These are phyloP conservation scores for Oryza glumipatula DNA, from an alignment of 176 grass and related monocot species.

Conservation along the genomic window DNA sequence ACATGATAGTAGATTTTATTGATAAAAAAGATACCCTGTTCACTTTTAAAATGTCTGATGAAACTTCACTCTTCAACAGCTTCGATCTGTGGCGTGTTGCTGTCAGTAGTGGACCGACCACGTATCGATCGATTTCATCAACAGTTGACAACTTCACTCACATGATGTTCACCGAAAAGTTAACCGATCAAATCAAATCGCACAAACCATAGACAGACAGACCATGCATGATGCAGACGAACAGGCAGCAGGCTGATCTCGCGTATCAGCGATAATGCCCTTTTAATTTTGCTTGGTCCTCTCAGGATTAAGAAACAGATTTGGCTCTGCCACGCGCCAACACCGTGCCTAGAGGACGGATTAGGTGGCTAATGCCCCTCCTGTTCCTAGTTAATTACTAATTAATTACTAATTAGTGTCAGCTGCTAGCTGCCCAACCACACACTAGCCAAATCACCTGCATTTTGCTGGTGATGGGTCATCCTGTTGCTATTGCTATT, in stretches of 20 bases:
- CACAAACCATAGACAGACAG: conserved; percentile 12
- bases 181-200: conserved; percentile 12
- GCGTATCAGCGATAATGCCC: background rate
- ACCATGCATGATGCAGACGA: background rate
- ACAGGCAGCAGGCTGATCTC: background rate
- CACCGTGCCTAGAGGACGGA: background rate
- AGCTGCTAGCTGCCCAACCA: background rate
- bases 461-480: conserved; percentile 33
- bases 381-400: background rate
- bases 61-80: background rate
- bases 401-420: background rate
- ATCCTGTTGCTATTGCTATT: background rate
- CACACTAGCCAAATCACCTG: background rate
- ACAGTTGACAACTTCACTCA: background rate
- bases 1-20: background rate
- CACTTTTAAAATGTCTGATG: background rate
- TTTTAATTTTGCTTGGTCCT: conserved; percentile 7
- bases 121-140: background rate
- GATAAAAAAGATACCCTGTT: background rate
- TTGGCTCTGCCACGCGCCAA: conserved; percentile 1
- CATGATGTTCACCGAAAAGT: background rate
- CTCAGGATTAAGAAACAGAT: conserved; percentile 25
- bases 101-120: conserved; percentile 22
- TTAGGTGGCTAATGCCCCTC: conserved; percentile 13
- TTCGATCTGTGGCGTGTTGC: background rate